These are phyloP conservation scores for Phylloporus rhodoxanthus DNA, from an alignment of 768 basidiomycete species.

Conservation along the genomic window DNA sequence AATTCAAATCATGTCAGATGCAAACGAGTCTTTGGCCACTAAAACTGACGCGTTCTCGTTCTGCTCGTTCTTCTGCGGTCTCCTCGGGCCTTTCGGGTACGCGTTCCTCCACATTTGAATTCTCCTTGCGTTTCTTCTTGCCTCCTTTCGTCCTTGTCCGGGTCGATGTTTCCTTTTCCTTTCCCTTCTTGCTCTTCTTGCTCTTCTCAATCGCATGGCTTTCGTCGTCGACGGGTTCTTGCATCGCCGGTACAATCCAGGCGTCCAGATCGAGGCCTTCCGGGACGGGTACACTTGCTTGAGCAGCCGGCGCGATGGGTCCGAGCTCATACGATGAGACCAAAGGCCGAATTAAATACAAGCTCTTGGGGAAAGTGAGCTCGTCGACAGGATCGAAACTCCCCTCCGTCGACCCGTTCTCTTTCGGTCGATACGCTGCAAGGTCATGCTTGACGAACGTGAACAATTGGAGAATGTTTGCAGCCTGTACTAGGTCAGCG, in stretches of 20 bases:
- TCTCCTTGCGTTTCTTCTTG: slow-evolving; percentile 41
- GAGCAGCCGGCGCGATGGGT: slow-evolving; percentile 75
- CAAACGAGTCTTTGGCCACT: neutral
- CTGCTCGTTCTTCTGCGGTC: slow-evolving; percentile 53
- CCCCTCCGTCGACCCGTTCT: slow-evolving; percentile 33
- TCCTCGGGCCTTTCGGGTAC: slow-evolving; percentile 42
- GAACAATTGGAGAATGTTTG: slow-evolving; percentile 70
- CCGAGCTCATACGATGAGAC: slow-evolving; percentile 76
- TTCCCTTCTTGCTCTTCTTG: slow-evolving; percentile 41
- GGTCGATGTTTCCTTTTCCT: slow-evolving; percentile 37
- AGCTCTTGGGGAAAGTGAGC: slow-evolving; percentile 77
- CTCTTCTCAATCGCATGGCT: slow-evolving; percentile 35
- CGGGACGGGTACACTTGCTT: slow-evolving; percentile 74
- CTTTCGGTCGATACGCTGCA: slow-evolving; percentile 43
- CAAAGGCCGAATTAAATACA: slow-evolving; percentile 79
- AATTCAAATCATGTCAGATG: slow-evolving; percentile 5
- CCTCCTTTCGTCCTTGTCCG: slow-evolving; percentile 32
- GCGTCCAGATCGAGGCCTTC: slow-evolving; percentile 80
- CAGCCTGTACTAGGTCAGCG: slow-evolving; percentile 48
- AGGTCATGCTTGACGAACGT: slow-evolving; percentile 74
- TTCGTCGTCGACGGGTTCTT: slow-evolving; percentile 28
- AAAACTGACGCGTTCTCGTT: slow-evolving; percentile 57
- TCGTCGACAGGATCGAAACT: slow-evolving; percentile 33
- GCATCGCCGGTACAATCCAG: slow-evolving; percentile 71
- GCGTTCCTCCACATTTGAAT: slow-evolving; percentile 20